Evolutionary conservation across 306 rosid species (phyloP), one percentile per base, ranked within the genome.

Genomic region (Canavalia gladiata): DNA sequence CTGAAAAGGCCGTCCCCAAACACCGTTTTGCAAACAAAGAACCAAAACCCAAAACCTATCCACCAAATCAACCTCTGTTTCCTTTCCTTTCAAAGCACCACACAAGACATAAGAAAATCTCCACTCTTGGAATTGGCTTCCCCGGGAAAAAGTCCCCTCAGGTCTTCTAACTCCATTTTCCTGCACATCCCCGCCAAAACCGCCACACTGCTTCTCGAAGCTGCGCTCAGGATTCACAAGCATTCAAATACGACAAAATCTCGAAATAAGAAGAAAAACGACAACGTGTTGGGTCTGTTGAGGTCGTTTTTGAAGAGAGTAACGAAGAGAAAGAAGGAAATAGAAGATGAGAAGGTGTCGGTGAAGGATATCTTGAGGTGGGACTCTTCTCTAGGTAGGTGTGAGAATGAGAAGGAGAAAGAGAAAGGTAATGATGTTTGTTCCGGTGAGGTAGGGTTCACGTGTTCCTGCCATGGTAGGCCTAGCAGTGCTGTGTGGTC

Each of bases 221-320:
- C 99, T 2, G 92, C 99, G 12, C 70, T 91, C 39, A 86, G 89
- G 84, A 93, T 93, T 78, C 97, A 93, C 71, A 91, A 90, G 65
- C 88, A 92, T 54, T 75, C 90, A 84, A 83, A 35, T 81, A 75
- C 90, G 34, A 6, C 4, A 30, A 31, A 2, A 78, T 10, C 72
- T 3, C 25, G 25, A 18, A 18, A 18, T 18, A 18, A 18, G 25
- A 18, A 18, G 25, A 18, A 18, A 18, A 18, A 86, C 59, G 89
- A 63, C 52, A 71, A 77, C 29, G 77, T 88, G 4, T 83, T 88
- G 50, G 90, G 90, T 52, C 11, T 91, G 6, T 80, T 95, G 6
- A 97, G 97, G 28, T 94, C 98, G 3, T 73, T 95, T 8, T 83
- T 95, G 9, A 93, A 86, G 89, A 91, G 79, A 69, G 76, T 91